phyloP scores from a whole-genome alignment of 2,329 filamentous ascomycete genomes.

The Colletotrichum paranaense region DNA sequence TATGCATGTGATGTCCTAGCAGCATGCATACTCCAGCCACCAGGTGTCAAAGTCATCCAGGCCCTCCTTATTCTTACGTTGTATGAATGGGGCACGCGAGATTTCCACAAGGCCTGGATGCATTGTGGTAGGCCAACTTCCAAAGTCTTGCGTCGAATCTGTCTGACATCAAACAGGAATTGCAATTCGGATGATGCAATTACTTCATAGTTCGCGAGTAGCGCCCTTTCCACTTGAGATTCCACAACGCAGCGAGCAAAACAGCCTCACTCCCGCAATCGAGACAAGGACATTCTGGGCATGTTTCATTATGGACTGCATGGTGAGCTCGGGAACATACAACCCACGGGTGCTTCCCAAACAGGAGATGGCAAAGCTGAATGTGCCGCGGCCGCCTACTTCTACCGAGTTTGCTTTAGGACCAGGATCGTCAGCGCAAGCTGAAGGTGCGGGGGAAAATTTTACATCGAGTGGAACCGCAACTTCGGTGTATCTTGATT shows the following conservation, averaged over 20 bases:
- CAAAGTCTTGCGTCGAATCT: background rate
- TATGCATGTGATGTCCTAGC: conserved; percentile 43
- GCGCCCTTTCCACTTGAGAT: conserved; percentile 43
- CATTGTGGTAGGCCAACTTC: conserved; percentile 44
- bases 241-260: conserved; percentile 31
- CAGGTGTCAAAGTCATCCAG: conserved; percentile 50
- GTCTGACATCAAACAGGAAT: conserved; percentile 41
- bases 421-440: background rate
- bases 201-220: conserved; percentile 44
- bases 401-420: conserved; percentile 27
- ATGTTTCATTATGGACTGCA: conserved; percentile 58
- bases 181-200: conserved; percentile 53
- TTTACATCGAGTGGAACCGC: conserved; percentile 7
- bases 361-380: conserved; percentile 48
- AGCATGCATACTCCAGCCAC: conserved; percentile 41
- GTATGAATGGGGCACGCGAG: conserved; percentile 54
- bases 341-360: conserved; percentile 50
- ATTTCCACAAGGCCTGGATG: conserved; percentile 57
- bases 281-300: conserved; percentile 57
- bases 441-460: conserved; percentile 35
- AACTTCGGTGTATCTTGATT: conserved; percentile 38
- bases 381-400: conserved; percentile 37
- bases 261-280: conserved; percentile 42
- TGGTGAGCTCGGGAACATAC: conserved; percentile 54
- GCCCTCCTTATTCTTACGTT: conserved; percentile 51